Evolutionary conservation across 2,329 filamentous ascomycete species (phyloP), one percentile per base, ranked within the genome.

Genomic region (Talaromyces amestolkiae): DNA sequence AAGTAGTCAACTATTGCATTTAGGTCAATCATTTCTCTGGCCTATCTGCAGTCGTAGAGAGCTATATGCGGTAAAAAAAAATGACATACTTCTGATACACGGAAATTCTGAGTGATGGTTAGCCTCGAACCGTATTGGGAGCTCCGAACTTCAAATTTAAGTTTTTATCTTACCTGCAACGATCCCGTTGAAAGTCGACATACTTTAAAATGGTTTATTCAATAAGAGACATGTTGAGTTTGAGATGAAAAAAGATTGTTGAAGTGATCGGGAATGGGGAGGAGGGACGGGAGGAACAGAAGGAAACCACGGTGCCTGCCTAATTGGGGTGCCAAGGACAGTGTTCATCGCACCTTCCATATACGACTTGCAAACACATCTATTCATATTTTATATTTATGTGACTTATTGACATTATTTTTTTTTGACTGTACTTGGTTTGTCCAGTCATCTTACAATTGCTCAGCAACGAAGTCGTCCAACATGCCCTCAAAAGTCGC

Each of bases 171-270:
- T 70, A 80, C 79, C 78, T 65, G 82, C 77, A 65, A 93, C 80
- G 41, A 88, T 77, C 60, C 91, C 91, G 70, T 90, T 83, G 75
- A 93, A 93, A 1, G 90, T 93, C 24, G 91, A 93, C 91, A 93
- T 93, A 39, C 27, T 64, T 59, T 37, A 3, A 24, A 15, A 2
- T 56, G 19, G 3, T 9, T 37, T 45, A 39, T 19, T 10, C 17
- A 24, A 59, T 6, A 6, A 10, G 24, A 37, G 43, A 6, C 31
- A 49, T 53, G 33, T 39, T 33, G 17, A 9, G 6, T 33, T 31
- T 22, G 58, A 31, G 41, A 47, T 22, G 27, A 8, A 11, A 19
- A 33, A 39, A 43, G 11, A 11, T 11, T 24, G 22, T 27, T 27
- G 17, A 17, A 22, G n/a, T 19, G 51, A 54, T 11, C 3, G n/a